Base-by-base conservation (phyloP, 768 basidiomycete species). In the Lyophyllum semitale region DNA sequence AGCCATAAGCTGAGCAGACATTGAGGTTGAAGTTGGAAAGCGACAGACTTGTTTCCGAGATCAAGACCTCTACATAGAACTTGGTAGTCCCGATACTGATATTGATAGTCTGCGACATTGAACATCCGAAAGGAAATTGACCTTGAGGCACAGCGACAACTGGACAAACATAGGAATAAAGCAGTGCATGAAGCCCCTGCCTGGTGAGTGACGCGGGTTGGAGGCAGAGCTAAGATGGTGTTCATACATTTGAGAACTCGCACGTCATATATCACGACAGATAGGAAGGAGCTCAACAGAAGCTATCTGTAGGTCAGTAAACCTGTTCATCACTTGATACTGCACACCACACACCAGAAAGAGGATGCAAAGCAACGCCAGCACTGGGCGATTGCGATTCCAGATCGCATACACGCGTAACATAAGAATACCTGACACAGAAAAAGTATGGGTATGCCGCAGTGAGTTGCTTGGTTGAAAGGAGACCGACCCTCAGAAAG, bases 391-490 rank as follows among this genome's bases (percentile, higher is more conserved):
- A 18, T 37, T 42, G 41, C 48, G 25, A 33, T 56, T 51, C 54
- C 54, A 56, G 26, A 56, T 46, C 22, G 48, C 48, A 40, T 56
- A 56, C 11, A 48, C 51, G 15, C 54, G 48, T 12, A 56, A 33
- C 3, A 56, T 50, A 8, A 56, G 48, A 35, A 56, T 51, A 20
- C 35, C 54, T 56, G 30, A 11, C 22, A n/a, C 23, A 8, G 25
- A 11, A 29, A 37, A 9, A 9, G 15, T 13, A 15, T 37, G 4
- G 15, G n/a, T n/a, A n/a, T n/a, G n/a, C n/a, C n/a, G n/a, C 22
- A 6, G 13, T 13, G 8, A 18, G 37, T 29, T 53, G 3, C 17
- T 6, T 32, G 29, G 17, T 12, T 17, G 12, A 17, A 2, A 22
- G 8, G 23, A 11, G 30, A n/a, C 41, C 11, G 13, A 53, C 51